Percentiles rank a stretch among this genome's conserved stretches.
Evolutionary conservation across 2,329 filamentous ascomycete species (phyloP).

Genomic region (Penicillium sclerotigenum): DNA sequence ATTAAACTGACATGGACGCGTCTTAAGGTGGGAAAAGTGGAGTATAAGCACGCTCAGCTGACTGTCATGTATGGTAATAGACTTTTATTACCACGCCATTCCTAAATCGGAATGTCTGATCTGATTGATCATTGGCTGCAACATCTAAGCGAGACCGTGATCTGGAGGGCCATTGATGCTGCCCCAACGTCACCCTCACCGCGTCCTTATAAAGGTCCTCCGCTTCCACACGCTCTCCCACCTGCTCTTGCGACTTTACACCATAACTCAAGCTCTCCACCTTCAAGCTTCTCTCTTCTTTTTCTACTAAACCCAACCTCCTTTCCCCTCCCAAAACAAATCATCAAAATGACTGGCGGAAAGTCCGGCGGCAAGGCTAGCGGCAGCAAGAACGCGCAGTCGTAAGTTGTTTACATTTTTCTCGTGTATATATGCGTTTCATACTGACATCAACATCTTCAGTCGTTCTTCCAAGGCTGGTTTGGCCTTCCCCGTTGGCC

Average conservation of each 20-base stretch:
- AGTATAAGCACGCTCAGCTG: slow-evolving; percentile 18
- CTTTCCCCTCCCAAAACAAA: slow-evolving; percentile 20
- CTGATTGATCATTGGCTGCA: slow-evolving; percentile 41
- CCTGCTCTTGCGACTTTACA: slow-evolving; percentile 28
- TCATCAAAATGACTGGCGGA: slow-evolving; percentile 97
- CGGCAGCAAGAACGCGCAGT: slow-evolving; percentile 98
- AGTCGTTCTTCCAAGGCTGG: slow-evolving; percentile 99
- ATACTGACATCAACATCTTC: slow-evolving; percentile 42
- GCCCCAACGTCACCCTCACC: slow-evolving; percentile 44
- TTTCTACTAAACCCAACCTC: neutral
- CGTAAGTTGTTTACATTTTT: slow-evolving; percentile 62
- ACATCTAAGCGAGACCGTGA: slow-evolving; percentile 46
- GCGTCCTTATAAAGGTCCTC: slow-evolving; percentile 45
- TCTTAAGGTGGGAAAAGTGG: slow-evolving; percentile 12
- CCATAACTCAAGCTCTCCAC: slow-evolving; percentile 15
- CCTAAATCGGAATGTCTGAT: slow-evolving; percentile 34
- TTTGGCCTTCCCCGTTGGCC: slow-evolving; percentile 97
- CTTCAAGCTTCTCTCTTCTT: slow-evolving; percentile 1
- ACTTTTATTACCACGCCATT: slow-evolving; percentile 27
- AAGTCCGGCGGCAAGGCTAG: slow-evolving; percentile 99
- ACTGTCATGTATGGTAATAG: slow-evolving; percentile 20
- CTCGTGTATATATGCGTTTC: slow-evolving; percentile 1
- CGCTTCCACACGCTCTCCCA: slow-evolving; percentile 34
- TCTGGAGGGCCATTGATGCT: slow-evolving; percentile 41
- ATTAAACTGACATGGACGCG: slow-evolving; percentile 34